phyloP scores from a whole-genome alignment of 352 stramenopile genomes.

The Globisporangium cystogenes region DNA sequence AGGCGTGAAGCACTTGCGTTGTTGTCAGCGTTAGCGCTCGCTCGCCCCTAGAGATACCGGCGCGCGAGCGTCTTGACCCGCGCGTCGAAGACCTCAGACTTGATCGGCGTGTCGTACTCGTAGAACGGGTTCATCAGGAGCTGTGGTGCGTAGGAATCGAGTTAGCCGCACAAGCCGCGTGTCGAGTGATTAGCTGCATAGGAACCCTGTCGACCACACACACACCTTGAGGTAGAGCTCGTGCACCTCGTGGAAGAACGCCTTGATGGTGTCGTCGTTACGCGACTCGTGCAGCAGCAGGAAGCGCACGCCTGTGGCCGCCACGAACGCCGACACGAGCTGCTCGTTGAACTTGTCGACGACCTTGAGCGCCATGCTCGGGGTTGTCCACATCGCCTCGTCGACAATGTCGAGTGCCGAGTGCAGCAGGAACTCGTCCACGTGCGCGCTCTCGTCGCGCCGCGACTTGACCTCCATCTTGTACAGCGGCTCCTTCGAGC shows the following conservation, averaged over 20 bases:
- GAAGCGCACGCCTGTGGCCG: slow-evolving; percentile 94
- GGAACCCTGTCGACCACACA: no score
- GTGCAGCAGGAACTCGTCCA: slow-evolving; percentile 98
- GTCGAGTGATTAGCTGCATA: no score
- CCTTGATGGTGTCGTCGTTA: slow-evolving; percentile 94
- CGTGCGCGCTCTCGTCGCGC: slow-evolving; percentile 84
- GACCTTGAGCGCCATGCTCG: slow-evolving; percentile 90
- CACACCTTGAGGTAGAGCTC: slow-evolving; percentile 97
- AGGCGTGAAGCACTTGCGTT: no score
- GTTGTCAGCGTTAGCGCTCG: no score
- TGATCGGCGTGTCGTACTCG: slow-evolving; percentile 93
- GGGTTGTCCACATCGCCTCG: slow-evolving; percentile 92
- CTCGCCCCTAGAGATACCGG: slow-evolving; percentile 76
- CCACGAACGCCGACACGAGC: slow-evolving; percentile 95
- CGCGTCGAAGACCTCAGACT: slow-evolving; percentile 90
- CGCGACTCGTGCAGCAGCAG: slow-evolving; percentile 93
- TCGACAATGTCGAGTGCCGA: slow-evolving; percentile 97
- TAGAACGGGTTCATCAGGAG: slow-evolving; percentile 96
- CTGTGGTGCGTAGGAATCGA: slow-evolving; percentile 20
- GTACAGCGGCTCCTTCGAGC: slow-evolving; percentile 83
- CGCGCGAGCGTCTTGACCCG: slow-evolving; percentile 87
- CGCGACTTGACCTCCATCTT: slow-evolving; percentile 83
- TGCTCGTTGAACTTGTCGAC: slow-evolving; percentile 97
- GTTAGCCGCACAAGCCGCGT: slow-evolving; percentile 1
- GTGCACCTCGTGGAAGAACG: slow-evolving; percentile 97